Evolutionary conservation across 805 yeast genomes (phyloP).

Genomic region (Metschnikowia lachancei): DNA sequence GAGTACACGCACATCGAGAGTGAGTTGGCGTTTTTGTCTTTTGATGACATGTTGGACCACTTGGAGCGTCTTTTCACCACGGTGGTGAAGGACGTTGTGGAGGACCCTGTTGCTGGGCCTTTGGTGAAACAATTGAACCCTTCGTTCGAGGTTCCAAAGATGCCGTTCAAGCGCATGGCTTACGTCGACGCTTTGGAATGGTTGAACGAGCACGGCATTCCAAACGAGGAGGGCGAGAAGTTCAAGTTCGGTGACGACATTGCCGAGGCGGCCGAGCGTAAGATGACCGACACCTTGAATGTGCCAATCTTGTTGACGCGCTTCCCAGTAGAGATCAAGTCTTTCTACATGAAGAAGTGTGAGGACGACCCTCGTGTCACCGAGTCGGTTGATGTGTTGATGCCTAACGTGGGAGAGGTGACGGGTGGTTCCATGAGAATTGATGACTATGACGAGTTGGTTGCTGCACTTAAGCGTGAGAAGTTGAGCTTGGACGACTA

Average conservation of each 20-base stretch:
- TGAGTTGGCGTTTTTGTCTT: slow-evolving; percentile 82
- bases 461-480: slow-evolving; percentile 92
- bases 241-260: slow-evolving; percentile 98
- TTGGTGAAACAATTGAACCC: slow-evolving; percentile 92
- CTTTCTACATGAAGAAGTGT: slow-evolving; percentile 96
- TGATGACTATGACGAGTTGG: slow-evolving; percentile 70
- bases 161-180: slow-evolving; percentile 88
- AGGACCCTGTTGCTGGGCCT: slow-evolving; percentile 91
- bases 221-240: slow-evolving; percentile 89
- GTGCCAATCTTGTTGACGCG: slow-evolving; percentile 87
- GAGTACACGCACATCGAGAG: slow-evolving; percentile 98
- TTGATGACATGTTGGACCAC: slow-evolving; percentile 83
- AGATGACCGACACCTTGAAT: slow-evolving; percentile 93
- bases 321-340: slow-evolving; percentile 96
- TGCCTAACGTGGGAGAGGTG: slow-evolving; percentile 99
- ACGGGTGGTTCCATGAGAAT: slow-evolving; percentile 99
- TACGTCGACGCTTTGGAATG: slow-evolving; percentile 90
- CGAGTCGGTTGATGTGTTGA: slow-evolving; percentile 95
- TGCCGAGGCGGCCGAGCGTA: slow-evolving; percentile 99
- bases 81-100: slow-evolving; percentile 70
- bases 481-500: slow-evolving; percentile 76
- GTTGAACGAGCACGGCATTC: slow-evolving; percentile 92
- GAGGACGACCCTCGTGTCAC: slow-evolving; percentile 90
- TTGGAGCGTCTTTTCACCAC: slow-evolving; percentile 75
- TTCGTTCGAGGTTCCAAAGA: slow-evolving; percentile 71